phyloP scores from a whole-genome alignment of 768 basidiomycete genomes.

The Trametes sanguinea region DNA sequence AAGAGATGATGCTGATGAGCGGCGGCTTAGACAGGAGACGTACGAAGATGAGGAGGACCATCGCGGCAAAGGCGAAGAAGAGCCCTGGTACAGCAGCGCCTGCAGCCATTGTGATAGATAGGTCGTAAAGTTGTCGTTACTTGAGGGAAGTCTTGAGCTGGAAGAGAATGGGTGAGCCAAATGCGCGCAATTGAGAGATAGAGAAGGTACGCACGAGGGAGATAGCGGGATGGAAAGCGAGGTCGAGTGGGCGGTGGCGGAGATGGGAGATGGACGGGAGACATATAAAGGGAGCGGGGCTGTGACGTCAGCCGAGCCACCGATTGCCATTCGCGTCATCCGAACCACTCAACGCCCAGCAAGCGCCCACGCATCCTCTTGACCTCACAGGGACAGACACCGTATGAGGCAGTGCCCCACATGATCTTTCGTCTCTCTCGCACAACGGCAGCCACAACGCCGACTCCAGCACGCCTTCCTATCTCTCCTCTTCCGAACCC shows the following conservation, averaged over 20 bases:
- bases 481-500: no score
- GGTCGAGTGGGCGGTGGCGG: neutral
- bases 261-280: neutral
- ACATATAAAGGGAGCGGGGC: neutral
- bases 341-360: neutral
- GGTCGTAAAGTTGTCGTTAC: constrained; percentile 23
- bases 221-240: neutral
- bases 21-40: constrained; percentile 29
- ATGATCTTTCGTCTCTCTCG: no score
- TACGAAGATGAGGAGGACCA: constrained; percentile 70
- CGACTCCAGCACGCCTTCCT: neutral
- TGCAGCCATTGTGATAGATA: constrained; percentile 43
- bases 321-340: constrained; percentile 14
- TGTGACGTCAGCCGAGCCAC: constrained; percentile 14
- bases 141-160: neutral
- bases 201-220: neutral
- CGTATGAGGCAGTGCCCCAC: no score
- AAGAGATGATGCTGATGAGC: neutral
- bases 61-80: constrained; percentile 71
- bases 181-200: neutral
- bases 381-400: constrained; percentile 4
- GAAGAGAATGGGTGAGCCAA: neutral
- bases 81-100: constrained; percentile 68
- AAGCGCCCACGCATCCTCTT: neutral
- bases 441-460: no score